Evolutionary conservation across 1,284 basidiomycete genomes (phyloP), one percentile per base, ranked within the genome.

Genomic region (Dichomitus squalens): DNA sequence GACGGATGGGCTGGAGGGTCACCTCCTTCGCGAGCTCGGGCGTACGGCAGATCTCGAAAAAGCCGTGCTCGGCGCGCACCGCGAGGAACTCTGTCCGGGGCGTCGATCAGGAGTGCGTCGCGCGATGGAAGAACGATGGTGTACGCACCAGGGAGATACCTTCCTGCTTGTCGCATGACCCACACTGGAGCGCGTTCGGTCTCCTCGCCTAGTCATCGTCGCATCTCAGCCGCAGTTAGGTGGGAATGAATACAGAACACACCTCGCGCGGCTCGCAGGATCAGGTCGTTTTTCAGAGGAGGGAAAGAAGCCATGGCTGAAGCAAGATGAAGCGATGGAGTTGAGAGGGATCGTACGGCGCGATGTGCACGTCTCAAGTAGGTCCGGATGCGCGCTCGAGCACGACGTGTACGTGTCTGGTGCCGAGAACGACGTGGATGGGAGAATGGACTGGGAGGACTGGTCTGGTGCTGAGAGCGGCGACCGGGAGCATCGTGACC

Each of bases 151-250:
- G 95, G 95, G 50, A 98, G 85, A 75, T 97, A 97, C 53, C 96
- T 84, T 44, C 96, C 96, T 20, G 97, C 97, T 73, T 99, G 96
- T 33, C 97, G 86, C 96, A 99, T 99, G 60, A 98, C 92, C 96
- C 96, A 99, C 60, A 97, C 95, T 12, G 96, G 96, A 2, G 96
- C 94, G 57, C 93, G 86, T 69, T 93, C 91, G 0, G 95, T 96
- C 72, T 85, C 80, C 75, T 96, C 88, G 12, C 95, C 93, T 90
- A 59, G 44, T 41, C 36, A 34, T 29, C 39, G 47, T 33, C 34
- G 53, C 35, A 25, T 53, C 34, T 55, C 18, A 55, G 59, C 41
- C 39, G 40, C 51, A 11, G 16, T 36, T 43, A 31, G 27, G 50
- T 39, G 31, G 21, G 40, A 27, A 21, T 56, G 23, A 49, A 20